These are phyloP conservation scores for Scleroderma bovista DNA, from an alignment of 768 basidiomycete species.

Conservation along the genomic window DNA sequence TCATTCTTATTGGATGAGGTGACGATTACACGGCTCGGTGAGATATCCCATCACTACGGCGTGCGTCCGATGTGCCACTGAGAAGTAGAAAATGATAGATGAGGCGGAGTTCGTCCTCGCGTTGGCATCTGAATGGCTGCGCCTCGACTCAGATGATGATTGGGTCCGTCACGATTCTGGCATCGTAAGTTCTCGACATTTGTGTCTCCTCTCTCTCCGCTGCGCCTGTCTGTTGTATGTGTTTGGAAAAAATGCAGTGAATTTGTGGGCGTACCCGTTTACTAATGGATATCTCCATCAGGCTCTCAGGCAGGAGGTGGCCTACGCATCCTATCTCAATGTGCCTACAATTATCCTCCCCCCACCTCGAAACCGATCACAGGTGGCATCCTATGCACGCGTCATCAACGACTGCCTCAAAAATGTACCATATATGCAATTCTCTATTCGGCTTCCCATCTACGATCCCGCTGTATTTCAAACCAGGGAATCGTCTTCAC, in stretches of 20 bases:
- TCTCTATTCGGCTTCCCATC: slow-evolving; percentile 81
- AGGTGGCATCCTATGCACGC: slow-evolving; percentile 90
- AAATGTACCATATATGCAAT: slow-evolving; percentile 62
- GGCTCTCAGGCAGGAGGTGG: slow-evolving; percentile 91
- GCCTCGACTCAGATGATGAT: slow-evolving; percentile 87
- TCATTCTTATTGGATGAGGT: slow-evolving; percentile 80
- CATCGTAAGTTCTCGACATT: slow-evolving; percentile 54
- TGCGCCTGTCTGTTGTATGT: slow-evolving; percentile 9
- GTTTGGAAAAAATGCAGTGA: slow-evolving; percentile 1
- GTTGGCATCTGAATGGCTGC: slow-evolving; percentile 91
- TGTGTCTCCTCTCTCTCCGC: slow-evolving; percentile 6
- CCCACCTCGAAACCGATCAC: slow-evolving; percentile 75
- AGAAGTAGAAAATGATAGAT: slow-evolving; percentile 39
- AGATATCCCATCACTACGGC: slow-evolving; percentile 22
- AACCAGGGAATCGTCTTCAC: slow-evolving; percentile 24
- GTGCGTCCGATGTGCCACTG: slow-evolving; percentile 10
- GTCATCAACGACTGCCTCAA: slow-evolving; percentile 76
- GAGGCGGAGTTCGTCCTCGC: slow-evolving; percentile 69
- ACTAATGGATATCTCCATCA: slow-evolving; percentile 22
- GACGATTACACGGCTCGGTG: slow-evolving; percentile 76
- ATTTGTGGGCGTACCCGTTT: too few relatives aligned
- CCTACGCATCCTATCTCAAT: slow-evolving; percentile 90
- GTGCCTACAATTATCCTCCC: slow-evolving; percentile 83
- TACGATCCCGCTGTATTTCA: slow-evolving; percentile 68
- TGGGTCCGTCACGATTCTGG: slow-evolving; percentile 96